phyloP scores from a whole-genome alignment of 495 filamentous ascomycete species.

The Daldinia childiae region DNA sequence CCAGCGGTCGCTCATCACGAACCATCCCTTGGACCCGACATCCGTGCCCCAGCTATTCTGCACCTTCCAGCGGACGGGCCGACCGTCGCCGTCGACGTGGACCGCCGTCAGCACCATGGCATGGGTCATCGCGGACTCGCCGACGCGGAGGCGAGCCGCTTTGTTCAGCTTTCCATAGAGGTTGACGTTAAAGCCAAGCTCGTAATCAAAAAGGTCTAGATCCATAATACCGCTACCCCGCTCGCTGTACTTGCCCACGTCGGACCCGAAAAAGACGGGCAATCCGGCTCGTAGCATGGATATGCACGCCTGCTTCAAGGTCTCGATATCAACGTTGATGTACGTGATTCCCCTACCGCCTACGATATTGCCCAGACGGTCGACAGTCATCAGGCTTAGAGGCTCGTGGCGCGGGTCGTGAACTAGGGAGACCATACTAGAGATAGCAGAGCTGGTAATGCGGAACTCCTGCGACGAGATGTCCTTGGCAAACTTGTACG shows the following conservation, averaged over 20 bases:
- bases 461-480: constrained; percentile 57
- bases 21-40: constrained; percentile 78
- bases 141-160: constrained; percentile 71
- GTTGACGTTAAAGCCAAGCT: constrained; percentile 78
- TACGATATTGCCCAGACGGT: constrained; percentile 79
- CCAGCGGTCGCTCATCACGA: constrained; percentile 88
- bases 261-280: constrained; percentile 88
- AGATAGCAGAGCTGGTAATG: constrained; percentile 62
- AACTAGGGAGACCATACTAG: constrained; percentile 77
- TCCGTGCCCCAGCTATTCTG: constrained; percentile 83
- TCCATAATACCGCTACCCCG: constrained; percentile 77
- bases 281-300: constrained; percentile 77
- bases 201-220: constrained; percentile 72
- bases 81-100: constrained; percentile 69
- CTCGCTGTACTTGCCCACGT: constrained; percentile 84
- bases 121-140: constrained; percentile 85
- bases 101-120: constrained; percentile 91
- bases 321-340: constrained; percentile 79
- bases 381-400: constrained; percentile 74
- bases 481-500: constrained; percentile 71
- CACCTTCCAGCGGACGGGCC: constrained; percentile 79
- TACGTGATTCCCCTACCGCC: constrained; percentile 77
- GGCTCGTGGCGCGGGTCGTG: constrained; percentile 84
- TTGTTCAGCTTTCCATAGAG: constrained; percentile 72
- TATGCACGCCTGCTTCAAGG: constrained; percentile 76